phyloP scores from a whole-genome alignment of 352 stramenopile genomes.

The Phytophthora podocarpi region DNA sequence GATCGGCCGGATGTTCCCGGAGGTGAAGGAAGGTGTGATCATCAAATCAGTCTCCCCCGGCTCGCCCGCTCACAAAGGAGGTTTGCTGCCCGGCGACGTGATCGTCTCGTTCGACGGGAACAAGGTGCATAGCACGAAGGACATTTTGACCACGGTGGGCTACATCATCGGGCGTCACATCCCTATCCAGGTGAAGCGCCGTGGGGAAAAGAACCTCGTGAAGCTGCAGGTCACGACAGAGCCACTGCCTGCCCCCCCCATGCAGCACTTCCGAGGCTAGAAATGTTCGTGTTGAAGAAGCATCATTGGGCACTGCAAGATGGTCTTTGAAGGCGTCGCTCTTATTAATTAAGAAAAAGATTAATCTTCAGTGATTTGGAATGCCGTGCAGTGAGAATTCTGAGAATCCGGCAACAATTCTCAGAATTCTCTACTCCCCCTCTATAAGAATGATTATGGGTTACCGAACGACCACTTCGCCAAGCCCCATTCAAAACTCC shows the following conservation, averaged over 20 bases:
- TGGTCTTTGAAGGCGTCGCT: no score
- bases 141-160: constrained; percentile 71
- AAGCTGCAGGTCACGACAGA: constrained; percentile 67
- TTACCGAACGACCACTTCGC: no score
- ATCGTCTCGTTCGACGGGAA: constrained; percentile 83
- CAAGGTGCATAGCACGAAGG: constrained; percentile 70
- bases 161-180: constrained; percentile 80
- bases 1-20: constrained; percentile 69
- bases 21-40: constrained; percentile 82
- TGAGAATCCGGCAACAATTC: no score
- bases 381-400: no score
- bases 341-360: no score
- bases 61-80: constrained; percentile 82
- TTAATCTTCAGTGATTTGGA: no score
- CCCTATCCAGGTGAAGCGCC: constrained; percentile 65
- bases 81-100: constrained; percentile 72
- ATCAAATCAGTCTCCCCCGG: constrained; percentile 80
- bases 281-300: not conserved
- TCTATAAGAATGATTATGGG: no score
- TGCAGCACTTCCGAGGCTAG: constrained; percentile 27
- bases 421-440: no score
- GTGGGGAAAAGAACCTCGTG: constrained; percentile 49
- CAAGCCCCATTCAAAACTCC: no score
- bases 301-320: not conserved
- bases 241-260: constrained; percentile 49